Percentiles rank a stretch among this genome's conserved stretches.
phyloP scores from a whole-genome alignment of 176 grass and related monocot genomes.

The Juncus effusus region DNA sequence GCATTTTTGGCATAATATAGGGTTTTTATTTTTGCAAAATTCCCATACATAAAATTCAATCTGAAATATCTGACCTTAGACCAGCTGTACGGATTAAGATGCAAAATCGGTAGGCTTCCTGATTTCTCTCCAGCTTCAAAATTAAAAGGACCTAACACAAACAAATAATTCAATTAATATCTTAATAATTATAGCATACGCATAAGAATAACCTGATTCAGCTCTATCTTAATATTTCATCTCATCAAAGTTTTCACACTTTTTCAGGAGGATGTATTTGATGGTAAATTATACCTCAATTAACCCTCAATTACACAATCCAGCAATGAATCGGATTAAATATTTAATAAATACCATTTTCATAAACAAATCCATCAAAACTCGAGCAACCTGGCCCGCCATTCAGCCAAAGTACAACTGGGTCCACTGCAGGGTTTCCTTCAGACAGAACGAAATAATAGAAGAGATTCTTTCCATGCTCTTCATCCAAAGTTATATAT shows the following conservation, averaged over 20 bases:
- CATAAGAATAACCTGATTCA: too few species aligned
- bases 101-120: constrained; percentile 46
- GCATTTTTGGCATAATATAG: too few species aligned
- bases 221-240: too few species aligned
- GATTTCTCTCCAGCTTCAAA: constrained; percentile 39
- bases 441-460: constrained; percentile 80
- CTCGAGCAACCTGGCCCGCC: constrained; percentile 87
- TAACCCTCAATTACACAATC: too few species aligned
- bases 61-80: constrained; percentile 58
- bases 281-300: neutral
- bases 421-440: constrained; percentile 52
- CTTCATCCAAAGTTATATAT: constrained; percentile 51
- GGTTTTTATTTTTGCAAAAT: too few species aligned
- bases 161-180: too few species aligned
- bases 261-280: too few species aligned
- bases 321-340: too few species aligned
- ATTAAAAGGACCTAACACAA: constrained; percentile 58
- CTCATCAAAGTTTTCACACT: too few species aligned
- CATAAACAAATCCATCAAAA: constrained; percentile 81
- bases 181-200: too few species aligned
- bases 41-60: too few species aligned
- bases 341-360: constrained; percentile 37
- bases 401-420: constrained; percentile 87
- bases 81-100: constrained; percentile 87
- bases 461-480: constrained; percentile 50